Evolutionary conservation across 805 yeast species (phyloP), one percentile per base, ranked within the genome.

Genomic region (Lipomyces sp.): DNA sequence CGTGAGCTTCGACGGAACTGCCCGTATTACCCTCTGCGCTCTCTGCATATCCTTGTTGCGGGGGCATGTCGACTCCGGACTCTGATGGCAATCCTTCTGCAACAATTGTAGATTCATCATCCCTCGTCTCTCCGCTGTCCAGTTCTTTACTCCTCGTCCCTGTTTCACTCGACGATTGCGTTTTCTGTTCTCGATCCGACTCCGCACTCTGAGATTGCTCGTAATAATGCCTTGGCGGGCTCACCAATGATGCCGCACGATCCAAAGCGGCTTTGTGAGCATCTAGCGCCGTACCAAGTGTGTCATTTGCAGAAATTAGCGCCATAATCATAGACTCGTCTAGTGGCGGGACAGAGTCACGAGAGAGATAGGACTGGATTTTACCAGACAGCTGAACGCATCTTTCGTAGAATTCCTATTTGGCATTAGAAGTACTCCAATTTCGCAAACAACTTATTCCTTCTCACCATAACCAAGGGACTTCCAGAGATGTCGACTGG

Each of bases 191-290:
- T 24, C 34, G 32, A 29, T 51, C 54, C 29, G 34, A 18, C 30
- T 32, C 34, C 8, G 33, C 15, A 13, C 7, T 24, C 2, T 51
- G 54, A 5, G 34, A 18, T 37, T 54, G 45, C 24, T 24, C 55
- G 58, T 65, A 67, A 60, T 62, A 64, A 32, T 67, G 69, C 30
- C 69, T 32, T 24, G 71, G 71, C 54, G 71, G 69, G 29, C 65
- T 59, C 2, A 65, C 69, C 6, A 67, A 54, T 32, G 33, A 5
- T 1, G 71, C 53, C 3, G 71, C 71, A 4, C 64, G 60, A 29
- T 65, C 63, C 10, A 67, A 66, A 6, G 71, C 68, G 2, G 33
- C 37, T 34, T 39, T 45, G 39, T 67, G 71, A 10, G 62, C 62
- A 4, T 62, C 66, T 34, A 68, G 32, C 5, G 69, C 67, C 3